A percentile compares a stretch with the other conserved stretches of the same genome.
Conservation (phyloP, 768 basidiomycete species). For the Sutorius australiensis region DNA sequence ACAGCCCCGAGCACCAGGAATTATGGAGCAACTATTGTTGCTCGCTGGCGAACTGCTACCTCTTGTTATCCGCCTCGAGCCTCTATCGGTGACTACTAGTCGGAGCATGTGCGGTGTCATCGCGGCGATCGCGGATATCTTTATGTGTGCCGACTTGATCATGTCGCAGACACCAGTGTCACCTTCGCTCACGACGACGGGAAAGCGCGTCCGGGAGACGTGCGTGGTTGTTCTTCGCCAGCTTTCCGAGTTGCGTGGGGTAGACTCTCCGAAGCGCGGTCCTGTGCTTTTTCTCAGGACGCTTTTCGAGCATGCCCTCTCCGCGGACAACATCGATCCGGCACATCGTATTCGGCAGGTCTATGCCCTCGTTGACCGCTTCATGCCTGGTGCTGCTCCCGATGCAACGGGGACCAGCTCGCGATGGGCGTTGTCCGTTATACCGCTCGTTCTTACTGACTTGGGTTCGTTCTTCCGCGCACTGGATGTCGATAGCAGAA, state of each 20-base stretch:
- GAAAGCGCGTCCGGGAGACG: conserved; percentile 40
- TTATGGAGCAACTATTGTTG: conserved; percentile 53
- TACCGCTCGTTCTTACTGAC: conserved; percentile 56
- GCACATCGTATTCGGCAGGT: conserved; percentile 52
- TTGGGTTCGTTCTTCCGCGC: conserved; percentile 52
- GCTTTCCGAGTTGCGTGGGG: conserved; percentile 33
- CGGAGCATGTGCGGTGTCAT: conserved; percentile 47
- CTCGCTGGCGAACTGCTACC: conserved; percentile 51
- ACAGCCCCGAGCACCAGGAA: conserved; percentile 34
- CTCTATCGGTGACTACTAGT: conserved; percentile 46
- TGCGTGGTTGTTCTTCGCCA: conserved; percentile 49
- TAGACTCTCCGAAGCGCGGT: conserved; percentile 33
- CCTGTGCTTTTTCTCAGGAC: conserved; percentile 53
- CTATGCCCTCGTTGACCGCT: conserved; percentile 51
- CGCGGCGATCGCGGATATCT: conserved; percentile 48
- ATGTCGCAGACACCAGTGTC: conserved; percentile 38
- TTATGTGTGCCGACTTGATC: conserved; percentile 49
- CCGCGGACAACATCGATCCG: conserved; percentile 47
- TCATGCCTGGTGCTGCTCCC: conserved; percentile 42
- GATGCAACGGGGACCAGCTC: conserved; percentile 32
- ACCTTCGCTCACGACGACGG: conserved; percentile 20
- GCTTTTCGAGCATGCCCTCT: conserved; percentile 49
- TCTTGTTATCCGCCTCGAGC: conserved; percentile 46
- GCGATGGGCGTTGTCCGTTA: conserved; percentile 49
- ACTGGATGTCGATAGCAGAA: conserved; percentile 54